Conservation (phyloP, 805 yeast species). For the Isabelozyma heimii region DNA sequence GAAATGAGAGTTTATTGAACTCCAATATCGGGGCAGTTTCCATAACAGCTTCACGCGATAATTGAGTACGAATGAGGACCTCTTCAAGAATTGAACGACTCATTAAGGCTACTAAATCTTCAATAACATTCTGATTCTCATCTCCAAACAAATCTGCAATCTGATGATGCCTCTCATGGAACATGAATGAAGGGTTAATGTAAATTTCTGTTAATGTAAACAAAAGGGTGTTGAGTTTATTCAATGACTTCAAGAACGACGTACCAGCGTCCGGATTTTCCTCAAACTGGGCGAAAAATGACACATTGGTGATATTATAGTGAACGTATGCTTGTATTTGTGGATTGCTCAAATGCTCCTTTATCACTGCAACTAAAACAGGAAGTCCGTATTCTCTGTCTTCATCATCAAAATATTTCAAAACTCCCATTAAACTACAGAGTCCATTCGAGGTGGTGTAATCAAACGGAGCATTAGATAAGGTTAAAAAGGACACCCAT, state of each 20-base stretch:
- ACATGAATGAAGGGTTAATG: conserved; percentile 50
- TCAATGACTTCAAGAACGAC: conserved; percentile 29
- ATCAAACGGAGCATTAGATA: conserved; percentile 61
- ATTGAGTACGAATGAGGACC: conserved; percentile 42
- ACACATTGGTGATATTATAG: conserved; percentile 21
- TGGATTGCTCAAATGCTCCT: conserved; percentile 24
- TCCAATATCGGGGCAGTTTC: conserved; percentile 38
- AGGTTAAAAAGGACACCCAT: conserved; percentile 48
- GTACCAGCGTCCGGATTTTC: conserved; percentile 26
- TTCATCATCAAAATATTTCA: conserved; percentile 57
- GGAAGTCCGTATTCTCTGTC: conserved; percentile 47
- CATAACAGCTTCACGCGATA: conserved; percentile 47
- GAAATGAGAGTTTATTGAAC: conserved; percentile 28
- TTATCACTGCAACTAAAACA: conserved; percentile 31
- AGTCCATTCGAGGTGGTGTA: conserved; percentile 54
- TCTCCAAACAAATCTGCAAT: conserved; percentile 40
- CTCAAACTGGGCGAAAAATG: conserved; percentile 38
- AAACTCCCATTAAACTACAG: conserved; percentile 50
- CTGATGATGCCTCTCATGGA: conserved; percentile 43
- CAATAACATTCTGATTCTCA: conserved; percentile 31
- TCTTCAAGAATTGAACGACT: conserved; percentile 59
- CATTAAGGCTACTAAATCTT: conserved; percentile 44
- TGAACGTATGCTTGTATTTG: conserved; percentile 27
- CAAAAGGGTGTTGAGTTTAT: conserved; percentile 42
- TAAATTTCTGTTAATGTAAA: conserved; percentile 56